Evolutionary conservation across 176 grass and related monocot genomes (phyloP), one percentile per base, ranked within the genome.

Genomic region (Aegilops speltoides): DNA sequence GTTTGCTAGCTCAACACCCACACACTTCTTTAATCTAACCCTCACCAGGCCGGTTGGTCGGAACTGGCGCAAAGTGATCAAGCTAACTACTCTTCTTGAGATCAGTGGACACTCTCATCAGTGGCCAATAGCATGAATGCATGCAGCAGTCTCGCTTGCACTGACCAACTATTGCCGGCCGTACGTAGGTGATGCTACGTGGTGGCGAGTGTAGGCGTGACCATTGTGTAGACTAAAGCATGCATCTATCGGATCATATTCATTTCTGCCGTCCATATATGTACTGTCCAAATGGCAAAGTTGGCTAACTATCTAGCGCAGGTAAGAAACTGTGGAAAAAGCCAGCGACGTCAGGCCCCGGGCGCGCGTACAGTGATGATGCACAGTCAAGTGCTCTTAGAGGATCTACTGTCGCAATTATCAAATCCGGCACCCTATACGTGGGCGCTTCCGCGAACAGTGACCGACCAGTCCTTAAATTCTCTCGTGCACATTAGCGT

Each of bases 11-110:
- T 70, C 64, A 38, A 41, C 63, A 65, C 64, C 83, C 16, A 46
- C 34, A 38, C 38, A 1, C 0, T 24, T 14, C 68, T 86, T 86
- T 86, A 77, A 89, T 89, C 76, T 86, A 68, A 81, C 26, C 13
- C 34, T 23, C 7, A 84, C 17, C 11, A 84, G n/a, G 43, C 41
- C 41, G 41, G 54, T 64, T 76, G 70, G 11, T 84, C 56, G 61
- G 82, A 63, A 33, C 67, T 3, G 23, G 68, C 37, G 52, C 80
- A 36, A 56, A 69, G 43, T 4, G 73, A 22, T 32, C 15, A 45
- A 75, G 9, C 16, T 45, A 45, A 6, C 32, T 40, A 71, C 19
- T 2, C 13, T 3, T 77, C 29, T 8, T 59, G 24, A 31, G 28
- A n/a, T 5, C 22, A 73, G 43, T 68, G 7, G 17, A 33, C 65